A percentile compares a stretch with the other conserved stretches of the same genome.
These are phyloP conservation scores for Fusarium tricinctum DNA, from an alignment of 2,329 filamentous ascomycete genomes.

Conservation along the genomic window DNA sequence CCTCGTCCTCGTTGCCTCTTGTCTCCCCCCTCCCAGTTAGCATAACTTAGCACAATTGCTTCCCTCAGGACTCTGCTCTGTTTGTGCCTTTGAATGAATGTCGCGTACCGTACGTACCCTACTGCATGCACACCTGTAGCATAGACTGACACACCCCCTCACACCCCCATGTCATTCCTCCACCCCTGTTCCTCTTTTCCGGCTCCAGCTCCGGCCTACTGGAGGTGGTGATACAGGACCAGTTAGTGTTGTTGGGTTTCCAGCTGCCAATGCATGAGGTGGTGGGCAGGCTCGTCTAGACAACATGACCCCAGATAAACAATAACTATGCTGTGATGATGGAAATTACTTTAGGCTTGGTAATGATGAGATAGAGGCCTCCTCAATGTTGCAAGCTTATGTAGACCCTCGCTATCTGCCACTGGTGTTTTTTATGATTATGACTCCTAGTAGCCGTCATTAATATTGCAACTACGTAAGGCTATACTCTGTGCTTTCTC, in stretches of 20 bases:
- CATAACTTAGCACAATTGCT: constrained; percentile 38
- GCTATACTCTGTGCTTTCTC: too few relatives aligned
- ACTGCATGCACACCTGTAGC: constrained; percentile 28
- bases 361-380: too few relatives aligned
- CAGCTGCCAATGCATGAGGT: constrained; percentile 34
- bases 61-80: constrained; percentile 19
- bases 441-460: too few relatives aligned
- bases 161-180: constrained; percentile 29
- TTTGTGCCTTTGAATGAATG: constrained; percentile 37
- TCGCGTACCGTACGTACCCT: constrained; percentile 19
- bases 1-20: constrained; percentile 32
- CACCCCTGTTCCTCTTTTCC: constrained; percentile 42
- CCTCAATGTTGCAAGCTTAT: too few relatives aligned
- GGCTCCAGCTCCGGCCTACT: constrained; percentile 45
- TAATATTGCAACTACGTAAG: too few relatives aligned
- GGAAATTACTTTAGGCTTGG: too few relatives aligned
- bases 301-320: constrained; percentile 6
- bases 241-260: constrained; percentile 5
- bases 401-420: too few relatives aligned
- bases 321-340: too few relatives aligned
- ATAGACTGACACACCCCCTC: background rate
- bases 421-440: too few relatives aligned
- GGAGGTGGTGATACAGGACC: constrained; percentile 42
- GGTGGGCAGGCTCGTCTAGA: constrained; percentile 34
- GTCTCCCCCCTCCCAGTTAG: constrained; percentile 19